phyloP scores from a whole-genome alignment of 129 eudicot species.

The Centrapalus pauciflorus region DNA sequence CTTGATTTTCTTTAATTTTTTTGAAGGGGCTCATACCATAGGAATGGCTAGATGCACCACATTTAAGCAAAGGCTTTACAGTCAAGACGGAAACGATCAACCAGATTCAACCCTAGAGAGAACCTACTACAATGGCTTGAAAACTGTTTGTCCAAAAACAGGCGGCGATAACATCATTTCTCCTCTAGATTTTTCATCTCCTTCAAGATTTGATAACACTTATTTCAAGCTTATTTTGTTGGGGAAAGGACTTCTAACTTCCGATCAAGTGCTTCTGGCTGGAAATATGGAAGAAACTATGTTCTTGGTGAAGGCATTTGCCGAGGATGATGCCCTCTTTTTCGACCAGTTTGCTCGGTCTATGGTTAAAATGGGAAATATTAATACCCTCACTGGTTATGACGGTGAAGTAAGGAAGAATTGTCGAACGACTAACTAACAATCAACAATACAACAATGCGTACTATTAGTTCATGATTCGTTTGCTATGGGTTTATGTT shows the following conservation, averaged over 20 bases:
- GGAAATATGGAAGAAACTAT: slow-evolving; percentile 54
- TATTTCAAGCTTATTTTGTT: slow-evolving; percentile 76
- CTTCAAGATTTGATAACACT: slow-evolving; percentile 70
- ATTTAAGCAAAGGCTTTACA: slow-evolving; percentile 81
- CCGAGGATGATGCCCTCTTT: slow-evolving; percentile 54
- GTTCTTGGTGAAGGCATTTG: slow-evolving; percentile 54
- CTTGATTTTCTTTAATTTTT: neutral
- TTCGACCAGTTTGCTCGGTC: slow-evolving; percentile 61
- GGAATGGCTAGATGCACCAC: slow-evolving; percentile 82
- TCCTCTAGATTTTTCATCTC: slow-evolving; percentile 71
- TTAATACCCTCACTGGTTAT: slow-evolving; percentile 55
- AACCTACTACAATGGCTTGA: slow-evolving; percentile 62
- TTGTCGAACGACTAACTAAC: slow-evolving; percentile 50
- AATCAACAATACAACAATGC: neutral
- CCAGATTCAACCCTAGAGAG: slow-evolving; percentile 82
- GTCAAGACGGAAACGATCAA: slow-evolving; percentile 67
- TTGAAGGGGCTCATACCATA: slow-evolving; percentile 83
- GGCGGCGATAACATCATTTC: slow-evolving; percentile 79
- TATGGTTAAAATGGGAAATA: slow-evolving; percentile 69
- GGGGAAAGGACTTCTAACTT: slow-evolving; percentile 80
- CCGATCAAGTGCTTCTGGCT: slow-evolving; percentile 76
- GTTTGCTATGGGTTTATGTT: slow-evolving; percentile 14
- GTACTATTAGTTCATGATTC: neutral
- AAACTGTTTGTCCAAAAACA: slow-evolving; percentile 54
- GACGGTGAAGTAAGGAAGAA: slow-evolving; percentile 75